These are phyloP conservation scores for Herpetomonas samuelpessoai DNA, from an alignment of 208 protist genomes.

Conservation along the genomic window DNA sequence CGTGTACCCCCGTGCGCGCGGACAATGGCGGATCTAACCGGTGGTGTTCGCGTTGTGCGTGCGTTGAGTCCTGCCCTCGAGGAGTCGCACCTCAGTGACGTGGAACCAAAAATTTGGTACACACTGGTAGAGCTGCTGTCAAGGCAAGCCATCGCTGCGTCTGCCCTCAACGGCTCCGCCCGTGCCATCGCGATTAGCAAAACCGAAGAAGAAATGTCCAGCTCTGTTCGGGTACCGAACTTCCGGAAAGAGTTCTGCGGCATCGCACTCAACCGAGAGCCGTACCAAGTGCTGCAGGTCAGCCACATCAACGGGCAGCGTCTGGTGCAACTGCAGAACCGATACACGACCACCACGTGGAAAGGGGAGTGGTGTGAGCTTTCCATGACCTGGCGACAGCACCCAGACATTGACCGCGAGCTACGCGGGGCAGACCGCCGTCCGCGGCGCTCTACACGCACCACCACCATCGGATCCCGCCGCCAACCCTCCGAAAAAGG, in stretches of 20 bases:
- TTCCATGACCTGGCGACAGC: slow-evolving; percentile 55
- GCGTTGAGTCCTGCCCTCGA: slow-evolving; percentile 20
- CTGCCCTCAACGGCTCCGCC: not conserved
- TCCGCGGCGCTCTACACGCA: not conserved
- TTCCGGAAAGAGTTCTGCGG: slow-evolving; percentile 25
- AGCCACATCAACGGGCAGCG: slow-evolving; percentile 53
- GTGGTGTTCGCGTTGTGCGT: slow-evolving; percentile 52
- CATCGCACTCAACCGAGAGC: slow-evolving; percentile 39
- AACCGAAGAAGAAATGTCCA: not conserved
- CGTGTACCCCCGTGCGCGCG: slow-evolving; percentile 15
- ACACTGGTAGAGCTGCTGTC: slow-evolving; percentile 26
- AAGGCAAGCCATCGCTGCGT: slow-evolving; percentile 10
- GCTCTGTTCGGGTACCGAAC: not conserved
- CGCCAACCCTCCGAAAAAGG: not conserved
- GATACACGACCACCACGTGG: slow-evolving; percentile 8
- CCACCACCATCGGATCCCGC: not conserved
- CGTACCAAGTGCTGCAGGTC: slow-evolving; percentile 62
- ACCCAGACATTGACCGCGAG: slow-evolving; percentile 47
- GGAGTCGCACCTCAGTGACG: not conserved
- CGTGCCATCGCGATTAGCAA: not conserved
- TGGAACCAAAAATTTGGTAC: slow-evolving; percentile 9
- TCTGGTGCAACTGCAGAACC: slow-evolving; percentile 59
- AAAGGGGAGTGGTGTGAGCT: slow-evolving; percentile 75
- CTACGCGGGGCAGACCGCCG: slow-evolving; percentile 22
- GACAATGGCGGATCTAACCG: slow-evolving; percentile 55